Evolutionary conservation across 2,329 filamentous ascomycete genomes (phyloP).

Genomic region (Lachnellula occidentalis): DNA sequence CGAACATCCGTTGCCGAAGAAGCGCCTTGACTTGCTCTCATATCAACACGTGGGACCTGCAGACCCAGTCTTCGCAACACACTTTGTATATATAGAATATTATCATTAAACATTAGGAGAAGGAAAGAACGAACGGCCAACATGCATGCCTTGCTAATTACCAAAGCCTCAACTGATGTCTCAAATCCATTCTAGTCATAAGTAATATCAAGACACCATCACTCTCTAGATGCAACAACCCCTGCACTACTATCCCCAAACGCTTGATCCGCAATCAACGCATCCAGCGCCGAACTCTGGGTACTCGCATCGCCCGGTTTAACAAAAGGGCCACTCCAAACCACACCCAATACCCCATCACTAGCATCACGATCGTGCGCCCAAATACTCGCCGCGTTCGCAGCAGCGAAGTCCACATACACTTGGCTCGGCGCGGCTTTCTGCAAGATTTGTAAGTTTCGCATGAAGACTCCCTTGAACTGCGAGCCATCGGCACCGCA

Average conservation of each 20-base stretch:
- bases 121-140: too few relatives aligned
- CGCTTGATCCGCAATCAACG: slow-evolving; percentile 53
- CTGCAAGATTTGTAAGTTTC: slow-evolving; percentile 54
- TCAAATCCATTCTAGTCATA: too few relatives aligned
- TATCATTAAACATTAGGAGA: too few relatives aligned
- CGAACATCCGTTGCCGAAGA: too few relatives aligned
- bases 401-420: slow-evolving; percentile 50
- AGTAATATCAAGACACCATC: too few relatives aligned
- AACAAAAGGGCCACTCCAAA: slow-evolving; percentile 58
- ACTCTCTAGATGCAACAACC: too few relatives aligned
- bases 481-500: slow-evolving; percentile 48
- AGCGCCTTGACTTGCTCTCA: too few relatives aligned
- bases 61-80: too few relatives aligned
- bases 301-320: slow-evolving; percentile 48
- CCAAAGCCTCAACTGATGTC: too few relatives aligned
- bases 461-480: slow-evolving; percentile 69
- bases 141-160: too few relatives aligned
- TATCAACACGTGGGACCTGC: too few relatives aligned
- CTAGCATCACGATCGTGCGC: slow-evolving; percentile 43
- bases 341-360: slow-evolving; percentile 47
- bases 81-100: too few relatives aligned
- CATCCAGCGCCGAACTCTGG: slow-evolving; percentile 63
- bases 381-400: slow-evolving; percentile 66
- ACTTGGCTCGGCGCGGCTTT: slow-evolving; percentile 41
- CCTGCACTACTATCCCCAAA: slow-evolving; percentile 3